Percentiles rank a stretch among this genome's conserved stretches.
These are phyloP conservation scores for Hypholoma fasciculare DNA, from an alignment of 768 basidiomycete genomes.

Conservation along the genomic window DNA sequence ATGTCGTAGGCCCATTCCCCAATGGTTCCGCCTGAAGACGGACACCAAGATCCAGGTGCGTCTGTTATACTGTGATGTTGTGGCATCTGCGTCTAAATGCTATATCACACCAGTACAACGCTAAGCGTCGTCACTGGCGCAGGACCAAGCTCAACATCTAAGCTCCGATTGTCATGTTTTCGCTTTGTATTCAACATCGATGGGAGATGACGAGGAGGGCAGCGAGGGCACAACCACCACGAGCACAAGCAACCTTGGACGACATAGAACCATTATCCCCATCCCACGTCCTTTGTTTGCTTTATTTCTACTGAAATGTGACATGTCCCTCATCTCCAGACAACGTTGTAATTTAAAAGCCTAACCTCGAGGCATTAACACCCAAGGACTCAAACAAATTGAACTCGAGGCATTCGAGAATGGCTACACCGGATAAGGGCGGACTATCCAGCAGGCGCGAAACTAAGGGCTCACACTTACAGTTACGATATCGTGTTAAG, in stretches of 20 bases:
- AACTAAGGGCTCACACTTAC: too few relatives aligned
- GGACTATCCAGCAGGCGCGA: too few relatives aligned
- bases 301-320: background rate
- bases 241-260: constrained; percentile 14
- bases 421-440: too few relatives aligned
- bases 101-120: constrained; percentile 66
- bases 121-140: constrained; percentile 98
- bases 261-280: constrained; percentile 8
- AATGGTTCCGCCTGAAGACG: constrained; percentile 98
- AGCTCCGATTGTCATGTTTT: constrained; percentile 13
- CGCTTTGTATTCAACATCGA: constrained; percentile 13
- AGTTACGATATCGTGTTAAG: too few relatives aligned
- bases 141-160: constrained; percentile 99
- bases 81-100: background rate
- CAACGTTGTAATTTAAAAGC: background rate
- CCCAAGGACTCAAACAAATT: background rate
- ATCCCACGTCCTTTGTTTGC: background rate
- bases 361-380: background rate
- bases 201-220: constrained; percentile 5
- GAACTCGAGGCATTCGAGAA: too few relatives aligned
- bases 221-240: constrained; percentile 7
- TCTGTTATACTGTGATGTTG: constrained; percentile 3
- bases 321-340: background rate
- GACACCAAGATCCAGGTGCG: constrained; percentile 92
- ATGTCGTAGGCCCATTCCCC: constrained; percentile 84